Base-by-base conservation (phyloP, 495 filamentous ascomycete species). In the Tuber melanosporum region DNA sequence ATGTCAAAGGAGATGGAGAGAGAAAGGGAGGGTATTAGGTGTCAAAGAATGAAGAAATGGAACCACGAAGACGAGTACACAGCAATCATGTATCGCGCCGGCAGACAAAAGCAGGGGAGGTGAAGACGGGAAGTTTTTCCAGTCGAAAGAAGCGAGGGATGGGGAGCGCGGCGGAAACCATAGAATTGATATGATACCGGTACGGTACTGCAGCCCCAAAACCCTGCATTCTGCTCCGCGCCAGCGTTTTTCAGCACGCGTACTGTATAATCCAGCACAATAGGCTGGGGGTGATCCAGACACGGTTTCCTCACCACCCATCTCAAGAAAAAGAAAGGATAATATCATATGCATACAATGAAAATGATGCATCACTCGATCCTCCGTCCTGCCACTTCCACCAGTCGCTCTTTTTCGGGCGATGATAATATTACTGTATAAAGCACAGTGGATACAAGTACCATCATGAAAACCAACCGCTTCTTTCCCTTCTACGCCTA, bases 241-340 rank as follows among this genome's bases (percentile, higher is more conserved):
- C 71, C 73, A 70, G 71, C 57, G 52, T 73, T 77, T 79, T 73
- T 62, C 71, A 42, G 66, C 71, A 73, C 74, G 77, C 78, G 77
- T 80, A 32, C 32, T 32, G 32, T 32, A 80, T 72, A 80, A 80
- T 74, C 76, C 77, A 80, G 78, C 79, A 80, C 78, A 80, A 80
- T 71, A 62, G 71, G 79, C 26, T 72, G 78, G 71, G 78, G 78
- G 73, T 80, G 78, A 80, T 79, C 77, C 73, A 80, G 78, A 80
- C 78, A 80, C 78, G 78, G 78, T 80, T 80, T 80, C 78, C 78
- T 80, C 72, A 74, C 47, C 49, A 32, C 47, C 26, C 36, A 62
- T 62, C n/a, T 32, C n/a, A 9, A 26, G 26, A 57, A 57, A 26
- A 57, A 26, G 9, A 62, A 32, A 62, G 42, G 8, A 43, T 5